These are phyloP conservation scores for Gossypium aridum DNA, from an alignment of 441 rosid genomes.

Conservation along the genomic window DNA sequence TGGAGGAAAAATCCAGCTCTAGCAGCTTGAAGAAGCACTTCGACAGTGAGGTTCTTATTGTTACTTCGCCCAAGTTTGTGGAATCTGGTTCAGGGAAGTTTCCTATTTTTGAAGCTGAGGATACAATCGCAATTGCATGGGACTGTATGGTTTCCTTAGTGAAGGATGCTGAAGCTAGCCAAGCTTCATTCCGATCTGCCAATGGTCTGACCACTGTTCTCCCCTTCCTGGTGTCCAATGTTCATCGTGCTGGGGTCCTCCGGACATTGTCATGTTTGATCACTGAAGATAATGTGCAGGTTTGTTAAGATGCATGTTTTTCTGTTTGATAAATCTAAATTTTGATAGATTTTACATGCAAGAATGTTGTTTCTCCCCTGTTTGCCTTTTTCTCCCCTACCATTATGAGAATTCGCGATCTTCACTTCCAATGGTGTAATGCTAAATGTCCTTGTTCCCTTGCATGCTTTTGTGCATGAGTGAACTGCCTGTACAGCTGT, in stretches of 20 bases:
- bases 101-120: slow-evolving; percentile 86
- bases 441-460: background rate
- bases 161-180: slow-evolving; percentile 94
- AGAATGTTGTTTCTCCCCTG: slow-evolving; percentile 1
- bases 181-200: slow-evolving; percentile 87
- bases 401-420: background rate
- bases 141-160: slow-evolving; percentile 92
- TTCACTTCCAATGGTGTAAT: background rate
- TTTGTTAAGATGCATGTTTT: slow-evolving; percentile 26
- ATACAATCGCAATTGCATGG: slow-evolving; percentile 86
- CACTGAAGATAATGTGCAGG: slow-evolving; percentile 88
- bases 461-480: slow-evolving; percentile 1
- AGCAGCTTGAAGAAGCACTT: slow-evolving; percentile 86
- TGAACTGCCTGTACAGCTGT: background rate
- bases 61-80: slow-evolving; percentile 86
- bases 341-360: slow-evolving; percentile 8
- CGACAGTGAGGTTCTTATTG: slow-evolving; percentile 70
- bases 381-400: background rate
- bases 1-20: slow-evolving; percentile 66
- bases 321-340: slow-evolving; percentile 6
- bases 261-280: slow-evolving; percentile 92
- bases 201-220: slow-evolving; percentile 86
- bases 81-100: slow-evolving; percentile 75
- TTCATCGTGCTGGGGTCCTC: slow-evolving; percentile 94
- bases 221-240: slow-evolving; percentile 76